These are phyloP conservation scores for Coleophoma crateriformis DNA, from an alignment of 2,329 filamentous ascomycete species.

Conservation along the genomic window DNA sequence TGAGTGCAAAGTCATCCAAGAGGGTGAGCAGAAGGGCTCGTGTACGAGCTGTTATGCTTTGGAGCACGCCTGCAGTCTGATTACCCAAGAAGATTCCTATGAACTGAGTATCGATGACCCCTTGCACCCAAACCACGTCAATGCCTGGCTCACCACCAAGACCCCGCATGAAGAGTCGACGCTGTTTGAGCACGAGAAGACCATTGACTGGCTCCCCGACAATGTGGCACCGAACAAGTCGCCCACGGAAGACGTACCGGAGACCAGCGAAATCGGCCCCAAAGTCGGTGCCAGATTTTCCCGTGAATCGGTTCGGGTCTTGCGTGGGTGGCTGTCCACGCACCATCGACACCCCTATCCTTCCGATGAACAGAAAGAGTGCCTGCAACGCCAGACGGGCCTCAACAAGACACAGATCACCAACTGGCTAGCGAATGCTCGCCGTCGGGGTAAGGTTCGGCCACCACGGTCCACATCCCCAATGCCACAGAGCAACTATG, in stretches of 20 bases:
- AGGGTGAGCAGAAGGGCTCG: constrained; percentile 8
- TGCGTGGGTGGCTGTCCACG: constrained; percentile 80
- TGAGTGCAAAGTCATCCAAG: constrained; percentile 12
- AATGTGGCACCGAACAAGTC: constrained; percentile 18
- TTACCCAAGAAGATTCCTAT: neutral
- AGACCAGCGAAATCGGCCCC: constrained; percentile 32
- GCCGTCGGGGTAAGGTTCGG: constrained; percentile 73
- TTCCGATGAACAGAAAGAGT: constrained; percentile 79
- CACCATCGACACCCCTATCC: constrained; percentile 84
- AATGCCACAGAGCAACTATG: constrained; percentile 52
- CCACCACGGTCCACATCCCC: constrained; percentile 65
- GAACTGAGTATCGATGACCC: constrained; percentile 9
- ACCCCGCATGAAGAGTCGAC: constrained; percentile 1
- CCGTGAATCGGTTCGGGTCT: constrained; percentile 68
- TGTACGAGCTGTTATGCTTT: constrained; percentile 16
- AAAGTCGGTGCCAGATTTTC: constrained; percentile 76
- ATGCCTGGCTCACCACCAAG: neutral
- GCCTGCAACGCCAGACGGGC: constrained; percentile 71
- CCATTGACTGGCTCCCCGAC: constrained; percentile 10
- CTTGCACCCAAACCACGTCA: constrained; percentile 1
- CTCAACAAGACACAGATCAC: constrained; percentile 79
- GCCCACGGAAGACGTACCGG: constrained; percentile 53
- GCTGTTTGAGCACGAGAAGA: constrained; percentile 4
- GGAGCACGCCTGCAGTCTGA: constrained; percentile 12
- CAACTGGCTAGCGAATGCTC: constrained; percentile 89